A percentile compares a stretch with the other conserved stretches of the same genome.
These are phyloP conservation scores for Hypsizygus ulmarius DNA, from an alignment of 1,284 basidiomycete species.

Conservation along the genomic window DNA sequence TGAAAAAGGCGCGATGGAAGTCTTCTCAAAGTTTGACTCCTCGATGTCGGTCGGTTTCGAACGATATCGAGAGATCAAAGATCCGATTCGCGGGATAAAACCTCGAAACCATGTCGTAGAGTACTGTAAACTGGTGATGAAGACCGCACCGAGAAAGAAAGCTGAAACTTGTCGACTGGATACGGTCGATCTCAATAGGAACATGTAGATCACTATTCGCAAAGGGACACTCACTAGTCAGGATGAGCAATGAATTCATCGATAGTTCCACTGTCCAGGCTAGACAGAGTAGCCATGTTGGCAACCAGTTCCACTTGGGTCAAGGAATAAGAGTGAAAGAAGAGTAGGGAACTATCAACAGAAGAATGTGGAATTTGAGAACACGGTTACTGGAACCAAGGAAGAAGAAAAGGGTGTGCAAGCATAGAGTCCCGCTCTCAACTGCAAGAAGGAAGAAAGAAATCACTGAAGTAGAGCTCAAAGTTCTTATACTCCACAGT, in stretches of 20 bases:
- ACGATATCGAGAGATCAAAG: slow-evolving; percentile 4
- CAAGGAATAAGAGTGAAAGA: neutral
- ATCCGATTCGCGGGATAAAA: slow-evolving; percentile 11
- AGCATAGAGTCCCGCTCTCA: slow-evolving; percentile 14
- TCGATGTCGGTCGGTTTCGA: slow-evolving; percentile 4
- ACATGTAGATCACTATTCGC: too few species aligned
- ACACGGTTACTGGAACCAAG: neutral
- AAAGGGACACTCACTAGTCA: slow-evolving; percentile 7
- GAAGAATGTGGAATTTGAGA: slow-evolving; percentile 3
- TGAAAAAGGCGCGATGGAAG: slow-evolving; percentile 8
- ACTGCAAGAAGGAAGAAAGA: neutral
- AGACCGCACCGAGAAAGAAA: slow-evolving; percentile 53
- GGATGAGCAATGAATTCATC: slow-evolving; percentile 12
- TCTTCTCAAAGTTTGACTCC: slow-evolving; percentile 9
- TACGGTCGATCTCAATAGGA: neutral
- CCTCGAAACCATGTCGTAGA: slow-evolving; percentile 22
- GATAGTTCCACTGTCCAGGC: slow-evolving; percentile 5
- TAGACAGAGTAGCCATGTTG: neutral
- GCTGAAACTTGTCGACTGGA: slow-evolving; percentile 39
- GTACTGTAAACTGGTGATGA: slow-evolving; percentile 41
- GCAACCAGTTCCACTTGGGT: neutral
- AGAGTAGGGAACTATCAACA: slow-evolving; percentile 4
- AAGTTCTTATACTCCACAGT: slow-evolving; percentile 6
- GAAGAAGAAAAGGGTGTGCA: neutral
- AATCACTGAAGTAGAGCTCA: neutral